Percentiles rank a stretch among this genome's conserved stretches.
Evolutionary conservation across 2,329 filamentous ascomycete genomes (phyloP).

Genomic region (Clarireedia sp.): DNA sequence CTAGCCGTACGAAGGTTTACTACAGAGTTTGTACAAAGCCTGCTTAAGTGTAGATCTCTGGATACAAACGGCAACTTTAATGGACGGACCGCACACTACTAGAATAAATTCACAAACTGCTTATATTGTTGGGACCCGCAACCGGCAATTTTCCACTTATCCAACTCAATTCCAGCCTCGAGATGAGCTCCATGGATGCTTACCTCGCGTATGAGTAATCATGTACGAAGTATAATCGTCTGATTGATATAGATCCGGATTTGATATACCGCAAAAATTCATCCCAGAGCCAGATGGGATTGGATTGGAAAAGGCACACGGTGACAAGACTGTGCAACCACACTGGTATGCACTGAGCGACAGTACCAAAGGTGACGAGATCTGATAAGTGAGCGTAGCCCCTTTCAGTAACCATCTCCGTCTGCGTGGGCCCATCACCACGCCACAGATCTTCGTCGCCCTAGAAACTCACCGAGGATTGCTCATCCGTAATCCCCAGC

Average conservation of each 20-base stretch:
- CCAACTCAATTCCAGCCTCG: neutral
- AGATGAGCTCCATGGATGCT: neutral
- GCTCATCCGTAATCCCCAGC: too few species aligned
- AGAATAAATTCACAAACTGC: neutral
- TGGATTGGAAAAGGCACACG: too few species aligned
- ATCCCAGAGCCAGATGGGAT: neutral
- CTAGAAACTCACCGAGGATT: too few species aligned
- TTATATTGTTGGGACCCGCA: neutral
- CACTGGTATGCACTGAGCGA: too few species aligned
- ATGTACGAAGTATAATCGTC: neutral
- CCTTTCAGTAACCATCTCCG: neutral
- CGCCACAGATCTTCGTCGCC: too few species aligned
- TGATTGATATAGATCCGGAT: constrained; percentile 3
- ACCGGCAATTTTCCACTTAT: neutral
- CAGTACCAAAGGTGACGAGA: too few species aligned
- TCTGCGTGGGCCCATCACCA: neutral
- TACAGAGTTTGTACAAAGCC: neutral
- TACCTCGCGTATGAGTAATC: neutral
- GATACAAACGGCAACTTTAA: neutral
- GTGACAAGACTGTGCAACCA: too few species aligned
- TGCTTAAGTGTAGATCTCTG: neutral
- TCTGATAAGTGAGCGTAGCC: neutral
- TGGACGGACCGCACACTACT: neutral
- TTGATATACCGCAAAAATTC: neutral
- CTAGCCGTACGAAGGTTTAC: neutral